A percentile compares a stretch with the other conserved stretches of the same genome.
These are phyloP conservation scores for Aspergillus viridinutans DNA, from an alignment of 2,329 filamentous ascomycete genomes.

Conservation along the genomic window DNA sequence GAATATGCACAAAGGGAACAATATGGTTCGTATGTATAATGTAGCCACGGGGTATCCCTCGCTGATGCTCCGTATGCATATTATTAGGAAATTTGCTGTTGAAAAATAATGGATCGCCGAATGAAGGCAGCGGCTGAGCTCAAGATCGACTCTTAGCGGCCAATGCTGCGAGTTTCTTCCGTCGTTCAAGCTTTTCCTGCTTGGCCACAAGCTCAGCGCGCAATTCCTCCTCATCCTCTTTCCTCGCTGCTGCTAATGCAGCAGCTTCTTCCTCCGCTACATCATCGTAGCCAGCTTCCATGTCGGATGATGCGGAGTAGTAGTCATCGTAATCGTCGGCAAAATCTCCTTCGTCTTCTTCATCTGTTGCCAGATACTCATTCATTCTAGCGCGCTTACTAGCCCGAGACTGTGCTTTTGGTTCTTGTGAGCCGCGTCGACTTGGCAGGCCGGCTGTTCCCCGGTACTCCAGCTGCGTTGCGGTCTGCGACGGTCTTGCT, in stretches of 20 bases:
- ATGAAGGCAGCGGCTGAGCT: not conserved
- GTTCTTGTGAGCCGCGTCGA: slow-evolving; percentile 23
- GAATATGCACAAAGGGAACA: not conserved
- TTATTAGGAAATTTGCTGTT: slow-evolving; percentile 7
- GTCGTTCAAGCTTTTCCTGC: slow-evolving; percentile 44
- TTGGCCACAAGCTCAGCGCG: slow-evolving; percentile 42
- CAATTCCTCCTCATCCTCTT: slow-evolving; percentile 46
- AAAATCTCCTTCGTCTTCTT: slow-evolving; percentile 45
- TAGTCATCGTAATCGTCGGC: slow-evolving; percentile 39
- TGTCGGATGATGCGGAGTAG: slow-evolving; percentile 46
- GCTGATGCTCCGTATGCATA: slow-evolving; percentile 23
- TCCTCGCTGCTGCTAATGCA: slow-evolving; percentile 38
- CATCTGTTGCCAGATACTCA: slow-evolving; percentile 46
- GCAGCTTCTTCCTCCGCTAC: slow-evolving; percentile 43
- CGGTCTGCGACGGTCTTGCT: slow-evolving; percentile 26
- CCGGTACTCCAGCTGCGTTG: slow-evolving; percentile 32
- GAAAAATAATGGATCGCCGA: not conserved
- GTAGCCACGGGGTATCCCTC: slow-evolving; percentile 23
- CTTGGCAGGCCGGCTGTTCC: slow-evolving; percentile 40
- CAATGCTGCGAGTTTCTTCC: slow-evolving; percentile 38
- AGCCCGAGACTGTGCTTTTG: slow-evolving; percentile 19
- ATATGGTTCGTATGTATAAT: slow-evolving; percentile 13
- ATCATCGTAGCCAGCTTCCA: slow-evolving; percentile 48
- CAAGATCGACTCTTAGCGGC: slow-evolving; percentile 31
- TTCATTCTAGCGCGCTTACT: slow-evolving; percentile 30